Base-by-base conservation (phyloP, 768 basidiomycete species). In the Crucibulum laeve region DNA sequence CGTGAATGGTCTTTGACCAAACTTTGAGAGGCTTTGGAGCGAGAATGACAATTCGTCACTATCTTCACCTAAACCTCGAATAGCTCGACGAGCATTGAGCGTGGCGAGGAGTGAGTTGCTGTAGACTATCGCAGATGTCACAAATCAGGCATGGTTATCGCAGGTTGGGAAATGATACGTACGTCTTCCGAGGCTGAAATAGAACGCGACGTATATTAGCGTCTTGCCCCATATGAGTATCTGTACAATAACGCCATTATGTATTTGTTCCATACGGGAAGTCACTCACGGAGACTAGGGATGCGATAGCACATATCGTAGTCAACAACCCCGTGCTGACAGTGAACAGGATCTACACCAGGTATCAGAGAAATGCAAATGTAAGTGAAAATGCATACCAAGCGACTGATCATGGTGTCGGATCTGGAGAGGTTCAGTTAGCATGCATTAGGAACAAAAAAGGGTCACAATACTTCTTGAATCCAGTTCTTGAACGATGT, bases 181-280 rank as follows among this genome's bases (percentile, higher is more conserved):
- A 75, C 76, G 54, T 49, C 75, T 69, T 49, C 77, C 76, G 23
- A 78, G 61, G 43, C 69, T 68, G 62, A 80, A 77, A 59, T 76
- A 80, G 58, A 80, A 80, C 34, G 72, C 70, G 25, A 77, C 77
- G 54, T 80, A 80, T 38, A 79, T 73, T 45, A 80, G 63, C 3
- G 76, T 76, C 26, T 70, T 54, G 10, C 70, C 71, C 60, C 70
- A 72, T 3, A 67, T 57, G 6, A 76, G 52, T 46, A 77, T 76
- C 74, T 78, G 41, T 17, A 48, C 15, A 14, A 15, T 3, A 25
- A 37, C 19, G 45, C 46, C 44, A 14, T 28, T 47, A 28, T 38
- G 34, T 14, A 13, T 17, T 34, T 42, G 14, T 17, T 28, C 15
- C 23, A 8, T 19, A 28, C n/a, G 21, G 18, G 25, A 38, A 32